Evolutionary conservation across 805 yeast species (phyloP), one percentile per base, ranked within the genome.

Genomic region (Wickerhamomyces rabaulensis): DNA sequence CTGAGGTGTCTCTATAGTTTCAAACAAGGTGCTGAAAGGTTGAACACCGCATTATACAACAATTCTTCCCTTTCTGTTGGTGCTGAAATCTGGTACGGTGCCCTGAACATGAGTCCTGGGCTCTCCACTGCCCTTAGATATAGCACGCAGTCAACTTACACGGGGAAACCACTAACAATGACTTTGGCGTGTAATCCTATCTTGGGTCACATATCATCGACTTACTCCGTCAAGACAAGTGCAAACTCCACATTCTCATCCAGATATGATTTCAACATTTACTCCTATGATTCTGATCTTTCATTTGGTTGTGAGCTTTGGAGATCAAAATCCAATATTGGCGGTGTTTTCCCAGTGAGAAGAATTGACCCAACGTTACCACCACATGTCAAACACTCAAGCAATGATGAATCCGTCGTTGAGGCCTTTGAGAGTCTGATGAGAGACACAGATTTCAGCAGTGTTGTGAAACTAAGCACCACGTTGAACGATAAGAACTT

Each of bases 121-220:
- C 62, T 91, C 17, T 87, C 96, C 0, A 79, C 95, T 2, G 92
- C 95, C 0, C 63, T 89, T 41, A 68, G 97, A 40, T 92, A 94
- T 62, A 77, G 92, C 1, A 87, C 97, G 0, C 83, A 87, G 51
- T 81, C 96, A 0, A 81, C 94, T 0, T 79, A 87, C 39, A 86
- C 96, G 0, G 95, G 95, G 4, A 85, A 88, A 52, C 99, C 99
- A 0, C 67, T 91, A 52, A 87, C 96, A 0, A 77, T 94, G 75
- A 86, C 98, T 0, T 59, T 92, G 36, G 83, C 96, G 0, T 74
- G 84, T 48, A 94, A 94, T 62, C 99, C 99, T 1, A 70, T 94
- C 15, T 70, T 92, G 61, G 99, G 99, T 2, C 91, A 90, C 53
- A 66, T 94, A 2, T 83, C 95, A 3, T 83, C 95, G 2, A 84